Percentiles rank a stretch among this genome's conserved stretches.
Evolutionary conservation across 768 basidiomycete species (phyloP).

Genomic region (Leccinum variicolor): DNA sequence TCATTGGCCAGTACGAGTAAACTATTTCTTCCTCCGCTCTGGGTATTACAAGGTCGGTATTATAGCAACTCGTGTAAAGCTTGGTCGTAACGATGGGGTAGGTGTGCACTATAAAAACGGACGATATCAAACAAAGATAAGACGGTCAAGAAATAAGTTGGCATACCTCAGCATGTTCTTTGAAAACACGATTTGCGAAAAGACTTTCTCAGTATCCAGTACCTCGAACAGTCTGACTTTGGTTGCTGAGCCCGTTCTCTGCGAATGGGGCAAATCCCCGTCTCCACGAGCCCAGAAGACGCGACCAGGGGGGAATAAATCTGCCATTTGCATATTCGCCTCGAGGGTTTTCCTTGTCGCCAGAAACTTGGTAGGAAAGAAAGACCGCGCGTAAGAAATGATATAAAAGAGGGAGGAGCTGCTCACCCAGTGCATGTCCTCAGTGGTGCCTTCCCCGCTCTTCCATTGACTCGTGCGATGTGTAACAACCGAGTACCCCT

Average conservation of each 20-base stretch:
- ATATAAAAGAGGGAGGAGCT: constrained; percentile 7
- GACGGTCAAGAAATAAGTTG: neutral
- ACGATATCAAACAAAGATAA: neutral
- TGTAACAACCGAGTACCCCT: constrained; percentile 40
- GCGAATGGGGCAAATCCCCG: constrained; percentile 58
- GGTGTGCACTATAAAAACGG: constrained; percentile 51
- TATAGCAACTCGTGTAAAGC: constrained; percentile 67
- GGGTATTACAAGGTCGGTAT: constrained; percentile 12
- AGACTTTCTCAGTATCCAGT: constrained; percentile 70
- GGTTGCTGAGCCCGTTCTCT: constrained; percentile 31
- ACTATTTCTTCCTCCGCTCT: neutral
- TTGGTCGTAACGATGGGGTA: constrained; percentile 79
- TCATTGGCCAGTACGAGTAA: neutral
- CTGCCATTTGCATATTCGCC: constrained; percentile 74
- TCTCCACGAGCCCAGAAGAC: constrained; percentile 80
- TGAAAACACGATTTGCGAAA: constrained; percentile 78
- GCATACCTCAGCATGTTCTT: constrained; percentile 77
- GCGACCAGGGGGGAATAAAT: constrained; percentile 73
- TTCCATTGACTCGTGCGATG: constrained; percentile 57
- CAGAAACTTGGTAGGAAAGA: constrained; percentile 51
- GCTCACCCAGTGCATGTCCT: constrained; percentile 52
- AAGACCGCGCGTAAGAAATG: neutral
- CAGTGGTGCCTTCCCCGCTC: constrained; percentile 51
- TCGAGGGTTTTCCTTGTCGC: constrained; percentile 80
- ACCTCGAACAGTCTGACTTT: constrained; percentile 77